Base-by-base conservation (phyloP, 208 protist genomes). In the Trypanosoma mega region DNA sequence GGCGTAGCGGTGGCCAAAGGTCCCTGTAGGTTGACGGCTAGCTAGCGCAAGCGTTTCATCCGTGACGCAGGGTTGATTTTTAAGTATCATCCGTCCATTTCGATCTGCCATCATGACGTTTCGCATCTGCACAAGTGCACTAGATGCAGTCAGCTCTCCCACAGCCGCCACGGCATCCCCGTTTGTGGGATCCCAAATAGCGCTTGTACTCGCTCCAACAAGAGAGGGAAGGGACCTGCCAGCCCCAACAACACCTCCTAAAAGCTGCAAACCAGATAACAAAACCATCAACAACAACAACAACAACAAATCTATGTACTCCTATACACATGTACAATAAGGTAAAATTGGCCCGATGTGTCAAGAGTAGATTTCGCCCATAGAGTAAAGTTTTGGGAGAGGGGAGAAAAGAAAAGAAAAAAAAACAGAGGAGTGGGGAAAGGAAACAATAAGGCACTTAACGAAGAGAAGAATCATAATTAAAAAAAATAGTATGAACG, bases 1-100 rank as follows among this genome's bases (percentile, higher is more conserved):
- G 2, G 80, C 74, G 78, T 94, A 94, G 14, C 73, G 82, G 39
- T 72, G 55, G n/a, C 87, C 87, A 53, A 94, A 94, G 5, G 74
- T 87, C 8, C 67, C 67, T 16, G 63, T 66, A n/a, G 76, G 70
- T 41, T 79, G 68, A n/a, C 24, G 39, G 20, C 59, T 63, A 20
- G 84, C 86, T 12, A 62, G 56, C 51, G 75, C 73, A 5, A 94
- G 74, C 16, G 73, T 54, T n/a, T 81, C 77, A 55, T 94, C 84
- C 0, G 57, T 66, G 9, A 94, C 68, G 14, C 72, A 21, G 0
- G 87, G 87, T 31, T 78, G 70, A 23, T 73, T 52, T n/a, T 68
- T 48, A 2, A 94, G 69, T 26, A 94, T 87, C 68, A 33, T 43
- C 21, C 87, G 83, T 1, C 87, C 87, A 2, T 34, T 59, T n/a